Percentiles rank a stretch among this genome's conserved stretches.
phyloP scores from a whole-genome alignment of 1,284 basidiomycete genomes.

The Ustilago bromivora region DNA sequence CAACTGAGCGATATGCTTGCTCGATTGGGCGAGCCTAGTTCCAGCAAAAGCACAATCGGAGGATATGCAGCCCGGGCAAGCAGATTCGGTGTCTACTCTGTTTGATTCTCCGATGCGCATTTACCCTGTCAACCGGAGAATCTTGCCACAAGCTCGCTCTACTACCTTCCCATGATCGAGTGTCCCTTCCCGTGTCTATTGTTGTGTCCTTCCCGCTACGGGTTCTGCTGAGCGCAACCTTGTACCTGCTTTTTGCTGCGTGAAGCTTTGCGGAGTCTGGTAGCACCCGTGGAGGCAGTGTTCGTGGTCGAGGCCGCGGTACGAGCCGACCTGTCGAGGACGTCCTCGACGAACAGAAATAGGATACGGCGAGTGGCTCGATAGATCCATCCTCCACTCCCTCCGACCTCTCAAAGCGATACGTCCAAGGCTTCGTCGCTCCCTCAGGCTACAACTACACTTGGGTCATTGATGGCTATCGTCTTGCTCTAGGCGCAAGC shows the following conservation, averaged over 20 bases:
- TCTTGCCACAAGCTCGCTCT: not conserved
- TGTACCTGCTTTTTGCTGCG: not conserved
- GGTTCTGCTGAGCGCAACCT: not conserved
- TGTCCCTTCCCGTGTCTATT: not conserved
- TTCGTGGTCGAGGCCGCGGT: not conserved
- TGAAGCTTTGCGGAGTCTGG: not conserved
- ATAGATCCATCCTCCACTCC: not conserved
- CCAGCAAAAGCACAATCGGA: not conserved
- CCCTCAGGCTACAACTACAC: slow-evolving; percentile 31
- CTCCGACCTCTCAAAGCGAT: slow-evolving; percentile 10
- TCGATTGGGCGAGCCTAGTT: not conserved
- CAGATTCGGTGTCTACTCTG: not conserved
- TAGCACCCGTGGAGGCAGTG: not conserved
- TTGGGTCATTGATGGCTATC: slow-evolving; percentile 29
- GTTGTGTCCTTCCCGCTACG: not conserved
- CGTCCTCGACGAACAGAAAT: not conserved
- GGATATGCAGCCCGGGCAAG: not conserved
- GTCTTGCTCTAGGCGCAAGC: slow-evolving; percentile 16
- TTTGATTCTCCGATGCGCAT: not conserved
- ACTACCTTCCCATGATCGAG: not conserved
- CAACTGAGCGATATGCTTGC: not conserved
- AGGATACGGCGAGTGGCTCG: not conserved
- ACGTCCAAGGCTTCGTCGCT: slow-evolving; percentile 22
- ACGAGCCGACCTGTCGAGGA: not conserved
- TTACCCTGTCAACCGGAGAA: not conserved